Evolutionary conservation across 805 yeast species (phyloP).

Genomic region (Candida anglica): DNA sequence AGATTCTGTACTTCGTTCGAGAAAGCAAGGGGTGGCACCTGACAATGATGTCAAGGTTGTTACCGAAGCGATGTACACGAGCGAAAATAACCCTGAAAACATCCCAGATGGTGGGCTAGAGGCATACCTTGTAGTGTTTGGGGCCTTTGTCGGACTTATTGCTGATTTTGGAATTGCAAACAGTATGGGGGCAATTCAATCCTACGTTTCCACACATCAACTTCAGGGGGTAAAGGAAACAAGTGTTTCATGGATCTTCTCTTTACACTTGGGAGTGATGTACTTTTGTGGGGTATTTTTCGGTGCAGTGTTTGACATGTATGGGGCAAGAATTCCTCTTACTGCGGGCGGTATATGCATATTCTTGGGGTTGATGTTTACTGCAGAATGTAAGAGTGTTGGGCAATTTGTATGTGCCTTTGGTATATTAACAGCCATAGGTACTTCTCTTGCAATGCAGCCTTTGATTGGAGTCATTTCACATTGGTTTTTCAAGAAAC

Average conservation of each 20-base stretch:
- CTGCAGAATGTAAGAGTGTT: constrained; percentile 39
- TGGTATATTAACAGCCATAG: constrained; percentile 46
- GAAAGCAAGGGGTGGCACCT: not conserved
- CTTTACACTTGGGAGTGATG: constrained; percentile 14
- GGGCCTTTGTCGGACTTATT: constrained; percentile 16
- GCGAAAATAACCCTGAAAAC: constrained; percentile 11
- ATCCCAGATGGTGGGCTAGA: constrained; percentile 22
- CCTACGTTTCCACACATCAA: constrained; percentile 15
- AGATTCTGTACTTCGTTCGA: not conserved
- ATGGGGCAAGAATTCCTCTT: constrained; percentile 38
- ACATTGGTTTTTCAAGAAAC: constrained; percentile 39
- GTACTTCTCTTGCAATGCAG: constrained; percentile 38
- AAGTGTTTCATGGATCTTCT: constrained; percentile 15
- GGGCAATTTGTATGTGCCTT: constrained; percentile 53
- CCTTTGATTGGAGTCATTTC: constrained; percentile 42
- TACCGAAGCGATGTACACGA: constrained; percentile 10
- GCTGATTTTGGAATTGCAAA: constrained; percentile 18
- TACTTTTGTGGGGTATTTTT: constrained; percentile 28
- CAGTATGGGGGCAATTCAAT: constrained; percentile 17
- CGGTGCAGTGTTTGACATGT: constrained; percentile 44
- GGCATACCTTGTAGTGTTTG: constrained; percentile 19
- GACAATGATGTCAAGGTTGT: not conserved
- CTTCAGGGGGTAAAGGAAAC: constrained; percentile 2
- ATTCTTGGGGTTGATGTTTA: constrained; percentile 38
- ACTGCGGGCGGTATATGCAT: constrained; percentile 33